A percentile compares a stretch with the other conserved stretches of the same genome.
These are phyloP conservation scores for Leishmania guyanensis DNA, from an alignment of 208 protist species.

Conservation along the genomic window DNA sequence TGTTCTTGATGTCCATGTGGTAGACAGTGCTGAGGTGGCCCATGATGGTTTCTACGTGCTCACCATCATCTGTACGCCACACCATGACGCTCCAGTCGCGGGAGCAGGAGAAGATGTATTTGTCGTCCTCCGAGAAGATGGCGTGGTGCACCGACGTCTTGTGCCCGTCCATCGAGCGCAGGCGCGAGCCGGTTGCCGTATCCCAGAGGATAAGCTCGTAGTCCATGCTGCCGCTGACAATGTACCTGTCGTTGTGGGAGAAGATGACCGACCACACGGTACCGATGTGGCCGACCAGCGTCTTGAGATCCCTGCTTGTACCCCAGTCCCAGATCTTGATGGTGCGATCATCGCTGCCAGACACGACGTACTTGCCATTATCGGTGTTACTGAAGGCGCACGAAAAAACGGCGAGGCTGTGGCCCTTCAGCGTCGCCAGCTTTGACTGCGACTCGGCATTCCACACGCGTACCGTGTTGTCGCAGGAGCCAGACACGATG, in stretches of 20 bases:
- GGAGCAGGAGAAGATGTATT: constrained; percentile 86
- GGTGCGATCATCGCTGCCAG: constrained; percentile 79
- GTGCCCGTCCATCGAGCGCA: constrained; percentile 72
- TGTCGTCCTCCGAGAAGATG: constrained; percentile 75
- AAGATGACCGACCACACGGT: constrained; percentile 84
- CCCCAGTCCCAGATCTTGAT: constrained; percentile 90
- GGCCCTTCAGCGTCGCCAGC: constrained; percentile 65
- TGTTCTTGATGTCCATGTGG: constrained; percentile 70
- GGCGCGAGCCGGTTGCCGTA: constrained; percentile 40
- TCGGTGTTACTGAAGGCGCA: constrained; percentile 83
- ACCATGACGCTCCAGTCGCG: constrained; percentile 84
- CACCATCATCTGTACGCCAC: constrained; percentile 67
- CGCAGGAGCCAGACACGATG: constrained; percentile 86
- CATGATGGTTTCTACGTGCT: constrained; percentile 72
- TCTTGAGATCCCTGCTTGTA: constrained; percentile 53
- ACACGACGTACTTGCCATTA: constrained; percentile 75
- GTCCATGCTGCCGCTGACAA: constrained; percentile 87
- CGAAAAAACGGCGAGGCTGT: constrained; percentile 81
- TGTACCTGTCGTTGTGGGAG: constrained; percentile 67
- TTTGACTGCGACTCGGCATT: constrained; percentile 67
- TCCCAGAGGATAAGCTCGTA: constrained; percentile 86
- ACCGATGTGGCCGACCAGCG: constrained; percentile 75
- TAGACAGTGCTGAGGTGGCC: constrained; percentile 88
- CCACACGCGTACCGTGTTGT: constrained; percentile 84
- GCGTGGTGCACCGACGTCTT: constrained; percentile 83